A percentile compares a stretch with the other conserved stretches of the same genome.
Evolutionary conservation across 331 rosid genomes (phyloP).

Genomic region (Rosa hybrid): DNA sequence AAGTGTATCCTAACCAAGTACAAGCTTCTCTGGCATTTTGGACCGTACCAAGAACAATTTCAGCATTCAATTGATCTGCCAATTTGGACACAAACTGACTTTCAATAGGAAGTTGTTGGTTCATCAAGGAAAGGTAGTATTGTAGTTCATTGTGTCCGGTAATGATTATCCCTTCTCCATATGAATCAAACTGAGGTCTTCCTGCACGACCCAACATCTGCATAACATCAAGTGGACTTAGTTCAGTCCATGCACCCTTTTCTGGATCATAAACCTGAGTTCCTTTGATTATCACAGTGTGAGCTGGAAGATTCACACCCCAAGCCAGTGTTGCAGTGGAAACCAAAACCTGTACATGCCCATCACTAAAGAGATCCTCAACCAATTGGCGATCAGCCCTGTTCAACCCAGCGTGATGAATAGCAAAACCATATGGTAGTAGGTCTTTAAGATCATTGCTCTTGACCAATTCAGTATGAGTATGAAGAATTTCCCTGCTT

Average conservation of each 20-base stretch:
- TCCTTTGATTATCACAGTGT: conserved; percentile 86
- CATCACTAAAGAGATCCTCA: conserved; percentile 94
- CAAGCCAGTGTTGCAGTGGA: conserved; percentile 98
- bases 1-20: conserved; percentile 85
- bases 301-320: conserved; percentile 98
- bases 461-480: conserved; percentile 93
- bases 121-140: conserved; percentile 95
- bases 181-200: conserved; percentile 88
- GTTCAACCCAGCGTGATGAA: conserved; percentile 95
- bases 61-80: conserved; percentile 95
- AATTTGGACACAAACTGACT: conserved; percentile 93
- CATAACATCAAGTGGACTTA: conserved; percentile 93
- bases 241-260: conserved; percentile 97
- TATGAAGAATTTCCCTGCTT: conserved; percentile 91
- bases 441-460: conserved; percentile 96
- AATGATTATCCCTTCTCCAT: conserved; percentile 90
- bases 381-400: conserved; percentile 94
- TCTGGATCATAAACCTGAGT: conserved; percentile 92
- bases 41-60: conserved; percentile 90
- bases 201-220: conserved; percentile 99
- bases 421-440: conserved; percentile 92
- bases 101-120: conserved; percentile 96
- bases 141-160: conserved; percentile 90
- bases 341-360: conserved; percentile 94
- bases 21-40: conserved; percentile 87